Evolutionary conservation across 306 rosid species (phyloP).

Genomic region (Prunus fruticosa): DNA sequence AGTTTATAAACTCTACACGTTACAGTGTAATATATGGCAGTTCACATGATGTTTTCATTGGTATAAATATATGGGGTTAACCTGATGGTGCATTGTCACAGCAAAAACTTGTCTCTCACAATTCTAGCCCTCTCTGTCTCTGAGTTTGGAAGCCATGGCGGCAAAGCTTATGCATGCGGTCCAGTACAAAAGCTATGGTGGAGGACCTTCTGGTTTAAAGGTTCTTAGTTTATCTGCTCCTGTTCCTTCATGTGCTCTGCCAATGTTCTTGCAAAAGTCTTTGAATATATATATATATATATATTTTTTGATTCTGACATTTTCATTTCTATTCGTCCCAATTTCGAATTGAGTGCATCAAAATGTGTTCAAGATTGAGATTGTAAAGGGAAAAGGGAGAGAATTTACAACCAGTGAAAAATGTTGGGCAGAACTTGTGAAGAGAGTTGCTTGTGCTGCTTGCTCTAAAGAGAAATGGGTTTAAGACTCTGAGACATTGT

Average conservation of each 20-base stretch:
- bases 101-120: background rate
- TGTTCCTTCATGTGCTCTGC: background rate
- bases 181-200: constrained; percentile 58
- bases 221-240: constrained; percentile 20
- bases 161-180: constrained; percentile 56
- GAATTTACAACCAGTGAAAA: no score
- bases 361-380: no score
- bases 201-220: constrained; percentile 61
- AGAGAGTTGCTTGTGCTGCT: no score
- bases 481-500: no score
- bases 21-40: background rate
- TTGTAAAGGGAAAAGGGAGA: no score
- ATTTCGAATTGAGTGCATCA: background rate
- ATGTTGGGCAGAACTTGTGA: no score
- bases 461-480: no score
- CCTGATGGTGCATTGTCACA: background rate
- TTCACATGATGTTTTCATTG: background rate
- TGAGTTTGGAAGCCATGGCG: constrained; percentile 29
- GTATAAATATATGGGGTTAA: no score
- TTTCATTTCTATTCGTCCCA: background rate
- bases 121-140: background rate
- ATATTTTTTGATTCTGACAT: background rate
- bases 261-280: background rate
- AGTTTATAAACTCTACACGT: background rate
- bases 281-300: background rate